Evolutionary conservation across 2,329 filamentous ascomycete genomes (phyloP).

Genomic region (Colletotrichum tanaceti): DNA sequence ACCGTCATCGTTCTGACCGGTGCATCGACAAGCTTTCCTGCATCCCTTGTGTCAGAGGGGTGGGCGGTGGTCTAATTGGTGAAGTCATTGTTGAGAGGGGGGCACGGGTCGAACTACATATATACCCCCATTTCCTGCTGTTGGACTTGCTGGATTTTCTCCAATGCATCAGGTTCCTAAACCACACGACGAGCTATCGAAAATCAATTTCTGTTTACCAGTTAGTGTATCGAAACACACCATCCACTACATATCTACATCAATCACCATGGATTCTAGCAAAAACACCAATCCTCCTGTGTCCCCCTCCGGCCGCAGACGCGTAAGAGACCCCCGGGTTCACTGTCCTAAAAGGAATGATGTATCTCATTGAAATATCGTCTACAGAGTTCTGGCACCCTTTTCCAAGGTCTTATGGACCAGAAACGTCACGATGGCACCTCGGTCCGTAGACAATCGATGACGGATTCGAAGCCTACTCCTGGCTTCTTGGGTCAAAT

Average conservation of each 20-base stretch:
- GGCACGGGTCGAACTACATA: conserved; percentile 26
- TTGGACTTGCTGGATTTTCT: fast-evolving
- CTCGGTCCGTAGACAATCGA: conserved; percentile 63
- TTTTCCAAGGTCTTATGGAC: conserved; percentile 64
- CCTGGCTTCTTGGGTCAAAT: conserved; percentile 64
- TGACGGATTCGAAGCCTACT: conserved; percentile 64
- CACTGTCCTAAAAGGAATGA: fast-evolving
- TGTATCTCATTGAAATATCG: conserved; percentile 13
- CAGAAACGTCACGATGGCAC: conserved; percentile 62
- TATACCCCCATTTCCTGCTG: conserved; percentile 22
- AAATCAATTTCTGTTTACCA: not conserved
- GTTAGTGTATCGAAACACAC: not conserved
- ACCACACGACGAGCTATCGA: not conserved
- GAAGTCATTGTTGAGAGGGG: conserved; percentile 36
- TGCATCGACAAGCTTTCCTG: conserved; percentile 41
- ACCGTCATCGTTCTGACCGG: conserved; percentile 34
- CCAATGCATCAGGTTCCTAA: fast-evolving
- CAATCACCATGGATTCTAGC: conserved; percentile 33
- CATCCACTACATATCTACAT: not conserved
- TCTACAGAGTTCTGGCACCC: conserved; percentile 58
- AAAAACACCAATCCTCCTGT: conserved; percentile 31
- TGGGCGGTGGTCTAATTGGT: conserved; percentile 40
- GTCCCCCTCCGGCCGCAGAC: conserved; percentile 33
- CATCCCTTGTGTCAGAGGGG: conserved; percentile 40
- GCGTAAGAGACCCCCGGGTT: conserved; percentile 8